Evolutionary conservation across 1,284 basidiomycete genomes (phyloP), one percentile per base, ranked within the genome.

Genomic region (Heterobasidion irregulare): DNA sequence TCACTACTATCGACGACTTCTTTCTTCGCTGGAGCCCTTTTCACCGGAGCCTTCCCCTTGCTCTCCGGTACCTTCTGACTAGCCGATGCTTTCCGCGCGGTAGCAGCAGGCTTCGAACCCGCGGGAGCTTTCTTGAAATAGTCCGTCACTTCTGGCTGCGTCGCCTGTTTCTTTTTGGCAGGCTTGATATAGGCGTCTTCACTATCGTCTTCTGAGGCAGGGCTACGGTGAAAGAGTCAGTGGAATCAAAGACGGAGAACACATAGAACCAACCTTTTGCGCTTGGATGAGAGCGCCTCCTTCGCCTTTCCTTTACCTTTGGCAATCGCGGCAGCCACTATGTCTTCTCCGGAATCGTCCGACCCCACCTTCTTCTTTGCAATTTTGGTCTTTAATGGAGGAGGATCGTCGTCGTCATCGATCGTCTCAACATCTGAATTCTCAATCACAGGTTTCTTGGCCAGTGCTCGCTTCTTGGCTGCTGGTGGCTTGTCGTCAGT

Each of bases 101-200:
- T 61, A 6, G 70, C 60, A 6, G 63, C 57, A 13, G 64, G 55
- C 54, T 68, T 68, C 51, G 65, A 58, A 10, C 58, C 57, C 1
- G 68, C 64, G 6, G 67, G 62, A 32, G 64, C 61, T 57, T 86
- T 85, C 47, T 72, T 73, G 57, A 86, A 83, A 70, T 83, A 84
- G 62, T 85, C 81, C 1, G 80, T 77, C 41, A 83, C 72, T 0
- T 75, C 67, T 0, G 75, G 65, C 59, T 79, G 78, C 0, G 69
- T 38, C 58, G 69, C 57, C 58, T 66, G 64, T 57, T 61, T 60
- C 64, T 69, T 70, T 53, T 66, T 64, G 6, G 65, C 68, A 10
- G 76, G 78, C 63, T 81, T 79, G 50, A 68, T 58, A 53, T 62
- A 52, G 18, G 74, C 70, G 44, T 73, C 73, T 9, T 76, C 78